Conservation (phyloP, 2,329 filamentous ascomycete species). For the Aschersonia sp. region DNA sequence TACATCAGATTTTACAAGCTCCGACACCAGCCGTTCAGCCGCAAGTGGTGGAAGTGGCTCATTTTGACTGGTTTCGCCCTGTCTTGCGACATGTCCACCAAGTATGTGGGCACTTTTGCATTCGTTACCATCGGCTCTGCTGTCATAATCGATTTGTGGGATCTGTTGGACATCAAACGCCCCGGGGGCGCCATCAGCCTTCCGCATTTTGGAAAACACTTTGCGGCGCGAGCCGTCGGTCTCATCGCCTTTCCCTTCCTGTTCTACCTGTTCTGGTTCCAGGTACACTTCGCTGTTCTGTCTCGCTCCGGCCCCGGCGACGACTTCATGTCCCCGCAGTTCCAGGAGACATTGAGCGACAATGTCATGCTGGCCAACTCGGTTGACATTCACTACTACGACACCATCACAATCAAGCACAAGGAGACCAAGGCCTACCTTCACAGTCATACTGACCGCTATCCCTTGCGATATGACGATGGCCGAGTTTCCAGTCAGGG, state of each 20-base stretch:
- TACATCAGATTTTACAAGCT: conserved; percentile 98
- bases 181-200: conserved; percentile 68
- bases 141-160: conserved; percentile 90
- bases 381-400: conserved; percentile 77
- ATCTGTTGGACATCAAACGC: conserved; percentile 78
- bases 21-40: conserved; percentile 72
- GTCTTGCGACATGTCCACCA: conserved; percentile 95
- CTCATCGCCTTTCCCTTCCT: conserved; percentile 86
- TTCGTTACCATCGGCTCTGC: conserved; percentile 95
- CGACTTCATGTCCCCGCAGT: conserved; percentile 97
- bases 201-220: conserved; percentile 74
- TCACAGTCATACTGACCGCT: conserved; percentile 79
- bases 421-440: conserved; percentile 96
- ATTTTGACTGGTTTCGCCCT: conserved; percentile 86
- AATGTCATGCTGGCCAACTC: conserved; percentile 85
- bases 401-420: conserved; percentile 75
- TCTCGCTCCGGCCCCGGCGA: conserved; percentile 83
- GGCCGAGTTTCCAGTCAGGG: conserved; percentile 94
- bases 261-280: conserved; percentile 99
- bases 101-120: conserved; percentile 93
- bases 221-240: conserved; percentile 70
- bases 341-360: conserved; percentile 93
- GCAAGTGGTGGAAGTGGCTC: conserved; percentile 99
- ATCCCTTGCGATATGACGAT: conserved; percentile 92
- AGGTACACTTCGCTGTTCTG: conserved; percentile 91